phyloP scores from a whole-genome alignment of 163 green algal species.

The Scenedesmus sp. region DNA sequence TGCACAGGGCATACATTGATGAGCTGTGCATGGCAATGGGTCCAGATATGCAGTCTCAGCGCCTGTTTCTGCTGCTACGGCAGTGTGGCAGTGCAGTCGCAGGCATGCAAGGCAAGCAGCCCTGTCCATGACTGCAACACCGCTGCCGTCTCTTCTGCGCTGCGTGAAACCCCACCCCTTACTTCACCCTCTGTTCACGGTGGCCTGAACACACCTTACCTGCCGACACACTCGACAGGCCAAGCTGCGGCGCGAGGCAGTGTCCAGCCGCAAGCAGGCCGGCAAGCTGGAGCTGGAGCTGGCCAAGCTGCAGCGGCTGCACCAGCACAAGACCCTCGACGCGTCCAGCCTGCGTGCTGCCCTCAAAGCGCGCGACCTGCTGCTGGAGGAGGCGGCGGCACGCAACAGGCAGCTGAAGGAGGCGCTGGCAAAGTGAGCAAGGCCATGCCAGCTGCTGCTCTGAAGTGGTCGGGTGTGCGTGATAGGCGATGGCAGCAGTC shows the following conservation, averaged over 20 bases:
- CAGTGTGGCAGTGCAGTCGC: background rate
- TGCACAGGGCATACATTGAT: background rate
- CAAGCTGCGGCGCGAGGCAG: constrained; percentile 66
- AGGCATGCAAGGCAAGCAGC: background rate
- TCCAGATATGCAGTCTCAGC: background rate
- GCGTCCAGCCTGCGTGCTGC: constrained; percentile 50
- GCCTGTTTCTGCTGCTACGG: background rate
- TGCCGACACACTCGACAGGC: constrained; percentile 52
- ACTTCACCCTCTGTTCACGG: background rate
- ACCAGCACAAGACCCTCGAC: constrained; percentile 66
- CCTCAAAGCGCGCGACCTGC: constrained; percentile 46
- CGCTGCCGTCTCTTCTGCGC: background rate
- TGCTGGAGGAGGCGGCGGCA: constrained; percentile 56
- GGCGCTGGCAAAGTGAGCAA: constrained; percentile 57
- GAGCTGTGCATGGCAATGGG: background rate
- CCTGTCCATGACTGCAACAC: background rate
- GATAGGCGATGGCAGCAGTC: background rate
- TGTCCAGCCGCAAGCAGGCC: constrained; percentile 66
- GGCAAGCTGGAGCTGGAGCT: constrained; percentile 68
- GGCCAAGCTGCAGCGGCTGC: constrained; percentile 53
- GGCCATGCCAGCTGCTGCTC: background rate
- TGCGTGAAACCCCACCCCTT: background rate
- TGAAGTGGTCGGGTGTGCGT: no score
- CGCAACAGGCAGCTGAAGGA: constrained; percentile 65
- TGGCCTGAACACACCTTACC: background rate